Conservation (phyloP, 2,329 filamentous ascomycete genomes). For the Thelonectria discophora region DNA sequence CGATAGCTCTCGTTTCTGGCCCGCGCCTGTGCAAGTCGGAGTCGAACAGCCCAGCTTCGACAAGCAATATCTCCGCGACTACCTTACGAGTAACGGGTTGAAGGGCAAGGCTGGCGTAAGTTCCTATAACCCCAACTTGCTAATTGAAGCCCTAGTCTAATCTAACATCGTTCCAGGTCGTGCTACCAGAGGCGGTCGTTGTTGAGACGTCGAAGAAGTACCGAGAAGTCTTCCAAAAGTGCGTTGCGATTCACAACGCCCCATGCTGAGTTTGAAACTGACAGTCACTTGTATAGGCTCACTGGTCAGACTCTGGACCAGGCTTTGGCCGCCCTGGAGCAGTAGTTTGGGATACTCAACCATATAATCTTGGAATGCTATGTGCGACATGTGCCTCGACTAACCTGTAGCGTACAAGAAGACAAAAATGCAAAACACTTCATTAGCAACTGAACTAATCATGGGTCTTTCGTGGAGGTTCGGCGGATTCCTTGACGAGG, state of each 20-base stretch:
- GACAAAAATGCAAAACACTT: neutral
- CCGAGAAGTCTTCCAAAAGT: conserved; percentile 19
- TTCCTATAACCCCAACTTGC: neutral
- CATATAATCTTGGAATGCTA: neutral
- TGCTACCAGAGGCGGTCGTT: conserved; percentile 78
- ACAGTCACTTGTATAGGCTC: neutral
- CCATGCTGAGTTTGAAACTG: neutral
- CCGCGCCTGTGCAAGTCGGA: conserved; percentile 69
- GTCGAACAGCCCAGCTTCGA: conserved; percentile 84
- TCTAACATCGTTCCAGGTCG: conserved; percentile 26
- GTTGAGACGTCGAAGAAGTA: conserved; percentile 62
- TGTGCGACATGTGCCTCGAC: neutral
- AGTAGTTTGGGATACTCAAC: neutral
- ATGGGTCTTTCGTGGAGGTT: conserved; percentile 5
- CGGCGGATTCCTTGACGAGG: neutral
- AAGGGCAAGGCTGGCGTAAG: conserved; percentile 43
- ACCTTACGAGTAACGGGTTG: conserved; percentile 75
- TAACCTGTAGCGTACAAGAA: neutral
- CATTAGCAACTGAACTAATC: neutral
- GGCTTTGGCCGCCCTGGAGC: neutral
- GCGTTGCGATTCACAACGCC: neutral
- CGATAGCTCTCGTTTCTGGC: conserved; percentile 87
- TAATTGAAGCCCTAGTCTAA: neutral
- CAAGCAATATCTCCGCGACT: conserved; percentile 85
- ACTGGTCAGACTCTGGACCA: neutral